phyloP scores from a whole-genome alignment of 768 basidiomycete species.

The Auricularia cornea region DNA sequence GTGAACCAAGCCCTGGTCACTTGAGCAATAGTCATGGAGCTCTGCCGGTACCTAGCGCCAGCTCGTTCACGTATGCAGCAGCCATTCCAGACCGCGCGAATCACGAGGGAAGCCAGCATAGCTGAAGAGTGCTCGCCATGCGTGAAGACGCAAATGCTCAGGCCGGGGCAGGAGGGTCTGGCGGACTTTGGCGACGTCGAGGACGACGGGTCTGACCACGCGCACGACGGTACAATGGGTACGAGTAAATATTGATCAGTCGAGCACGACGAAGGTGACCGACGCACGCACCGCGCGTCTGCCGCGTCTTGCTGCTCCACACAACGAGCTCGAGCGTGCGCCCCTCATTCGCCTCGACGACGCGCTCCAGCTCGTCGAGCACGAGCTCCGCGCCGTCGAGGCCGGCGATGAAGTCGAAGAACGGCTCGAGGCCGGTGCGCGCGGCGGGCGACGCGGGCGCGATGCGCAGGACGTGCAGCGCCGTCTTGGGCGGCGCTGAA shows the following conservation, averaged over 20 bases:
- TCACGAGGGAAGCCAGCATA: no score
- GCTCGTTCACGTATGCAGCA: no score
- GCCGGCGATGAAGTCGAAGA: constrained; percentile 95
- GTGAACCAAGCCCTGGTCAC: no score
- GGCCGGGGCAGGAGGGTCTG: constrained; percentile 86
- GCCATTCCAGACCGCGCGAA: no score
- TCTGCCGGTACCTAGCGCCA: no score
- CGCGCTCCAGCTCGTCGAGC: constrained; percentile 61
- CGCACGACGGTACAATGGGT: constrained; percentile 72
- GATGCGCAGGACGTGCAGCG: constrained; percentile 81
- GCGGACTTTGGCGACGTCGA: constrained; percentile 34
- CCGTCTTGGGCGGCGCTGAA: constrained; percentile 50
- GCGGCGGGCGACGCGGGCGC: constrained; percentile 86
- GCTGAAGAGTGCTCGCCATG: no score
- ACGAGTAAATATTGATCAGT: constrained; percentile 48
- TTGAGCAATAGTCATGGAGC: no score
- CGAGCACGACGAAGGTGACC: not conserved
- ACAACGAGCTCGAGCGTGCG: constrained; percentile 61
- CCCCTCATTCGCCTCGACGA: constrained; percentile 78
- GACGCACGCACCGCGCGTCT: constrained; percentile 50
- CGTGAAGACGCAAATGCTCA: constrained; percentile 89
- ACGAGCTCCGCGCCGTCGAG: constrained; percentile 71
- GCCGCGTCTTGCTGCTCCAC: constrained; percentile 75
- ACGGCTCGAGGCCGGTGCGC: constrained; percentile 75
- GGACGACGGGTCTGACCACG: no score